Evolutionary conservation across 1,139 yeast genomes (phyloP).

Genomic region (Kazachstania sp.): DNA sequence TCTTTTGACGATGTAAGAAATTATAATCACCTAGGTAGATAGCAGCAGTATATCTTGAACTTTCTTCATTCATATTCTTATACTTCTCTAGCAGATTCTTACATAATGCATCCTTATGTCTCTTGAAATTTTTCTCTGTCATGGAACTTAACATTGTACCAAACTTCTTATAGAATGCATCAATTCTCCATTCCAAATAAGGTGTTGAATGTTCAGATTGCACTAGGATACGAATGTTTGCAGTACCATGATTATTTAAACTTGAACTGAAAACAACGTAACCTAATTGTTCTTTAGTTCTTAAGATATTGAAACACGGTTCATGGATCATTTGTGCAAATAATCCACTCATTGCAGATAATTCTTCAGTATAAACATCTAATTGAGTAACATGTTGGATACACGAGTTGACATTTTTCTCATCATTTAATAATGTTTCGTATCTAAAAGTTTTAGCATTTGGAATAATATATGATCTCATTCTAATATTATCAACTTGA

Average conservation of each 20-base stretch:
- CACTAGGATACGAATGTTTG: conserved; percentile 69
- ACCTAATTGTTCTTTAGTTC: conserved; percentile 90
- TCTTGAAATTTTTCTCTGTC: conserved; percentile 54
- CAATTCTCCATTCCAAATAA: conserved; percentile 74
- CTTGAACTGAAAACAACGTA: conserved; percentile 81
- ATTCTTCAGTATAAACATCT: conserved; percentile 38
- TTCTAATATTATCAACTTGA: conserved; percentile 36
- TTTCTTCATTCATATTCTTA: conserved; percentile 74
- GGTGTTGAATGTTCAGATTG: conserved; percentile 77
- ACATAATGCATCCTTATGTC: conserved; percentile 61
- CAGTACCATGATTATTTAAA: conserved; percentile 59
- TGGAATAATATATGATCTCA: conserved; percentile 45
- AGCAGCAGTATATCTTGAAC: conserved; percentile 52
- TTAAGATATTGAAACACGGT: conserved; percentile 79
- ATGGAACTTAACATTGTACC: conserved; percentile 36
- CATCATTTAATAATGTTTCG: conserved; percentile 50
- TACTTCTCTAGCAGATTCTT: conserved; percentile 59
- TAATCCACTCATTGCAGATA: conserved; percentile 50
- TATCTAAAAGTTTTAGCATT: conserved; percentile 40
- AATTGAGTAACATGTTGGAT: conserved; percentile 71
- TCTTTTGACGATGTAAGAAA: conserved; percentile 49
- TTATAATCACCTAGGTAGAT: conserved; percentile 73
- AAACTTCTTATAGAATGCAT: conserved; percentile 43
- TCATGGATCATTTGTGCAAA: conserved; percentile 67
- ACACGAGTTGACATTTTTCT: conserved; percentile 72